Evolutionary conservation across 805 yeast species (phyloP).

Genomic region (Schwanniomyces vanrijiae): DNA sequence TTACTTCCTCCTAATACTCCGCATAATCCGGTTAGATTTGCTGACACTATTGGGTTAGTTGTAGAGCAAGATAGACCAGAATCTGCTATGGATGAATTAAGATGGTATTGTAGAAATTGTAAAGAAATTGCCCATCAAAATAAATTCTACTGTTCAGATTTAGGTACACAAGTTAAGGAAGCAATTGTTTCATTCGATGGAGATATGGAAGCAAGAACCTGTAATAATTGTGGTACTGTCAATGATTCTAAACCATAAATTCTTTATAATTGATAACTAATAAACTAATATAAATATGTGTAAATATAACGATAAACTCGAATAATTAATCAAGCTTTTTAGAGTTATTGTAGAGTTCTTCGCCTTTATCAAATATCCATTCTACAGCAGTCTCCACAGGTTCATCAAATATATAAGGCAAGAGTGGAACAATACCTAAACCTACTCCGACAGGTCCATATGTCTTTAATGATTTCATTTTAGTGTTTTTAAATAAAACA

Average conservation of each 20-base stretch:
- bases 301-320: not conserved
- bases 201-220: slow-evolving; percentile 64
- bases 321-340: slow-evolving; percentile 5
- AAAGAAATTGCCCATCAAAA: slow-evolving; percentile 62
- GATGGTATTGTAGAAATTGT: slow-evolving; percentile 88
- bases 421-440: slow-evolving; percentile 69
- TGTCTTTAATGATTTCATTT: slow-evolving; percentile 47
- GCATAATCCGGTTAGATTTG: slow-evolving; percentile 86
- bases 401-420: slow-evolving; percentile 79
- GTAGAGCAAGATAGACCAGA: slow-evolving; percentile 89
- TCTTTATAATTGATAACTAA: not conserved
- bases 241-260: slow-evolving; percentile 62
- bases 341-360: slow-evolving; percentile 21
- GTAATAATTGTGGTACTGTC: slow-evolving; percentile 70
- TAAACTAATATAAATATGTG: not conserved
- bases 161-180: slow-evolving; percentile 87
- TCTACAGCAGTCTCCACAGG: slow-evolving; percentile 76
- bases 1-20: slow-evolving; percentile 82
- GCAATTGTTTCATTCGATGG: slow-evolving; percentile 73
- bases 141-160: slow-evolving; percentile 72
- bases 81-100: slow-evolving; percentile 64
- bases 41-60: slow-evolving; percentile 84
- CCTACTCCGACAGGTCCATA: slow-evolving; percentile 84
- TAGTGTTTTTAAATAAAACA: slow-evolving; percentile 54
- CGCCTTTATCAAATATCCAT: slow-evolving; percentile 55